Evolutionary conservation across 176 grass and related monocot species (phyloP).

Genomic region (Aegilops umbellulata): DNA sequence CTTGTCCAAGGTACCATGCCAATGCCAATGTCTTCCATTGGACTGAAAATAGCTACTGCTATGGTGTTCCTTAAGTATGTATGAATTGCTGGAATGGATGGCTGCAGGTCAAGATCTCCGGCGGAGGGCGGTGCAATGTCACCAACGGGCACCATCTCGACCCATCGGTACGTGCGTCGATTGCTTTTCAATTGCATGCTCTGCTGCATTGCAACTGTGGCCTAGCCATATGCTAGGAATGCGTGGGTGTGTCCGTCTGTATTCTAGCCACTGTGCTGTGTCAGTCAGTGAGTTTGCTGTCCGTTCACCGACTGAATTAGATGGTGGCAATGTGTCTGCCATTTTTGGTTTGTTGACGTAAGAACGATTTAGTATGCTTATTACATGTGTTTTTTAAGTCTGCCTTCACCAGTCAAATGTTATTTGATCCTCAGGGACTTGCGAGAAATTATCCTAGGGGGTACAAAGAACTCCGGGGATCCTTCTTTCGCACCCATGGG

Average conservation of each 20-base stretch:
- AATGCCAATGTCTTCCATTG: not conserved
- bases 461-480: constrained; percentile 70
- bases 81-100: not conserved
- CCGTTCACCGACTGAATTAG: not conserved
- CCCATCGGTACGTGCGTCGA: constrained; percentile 41
- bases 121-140: constrained; percentile 91
- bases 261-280: not conserved
- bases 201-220: not conserved
- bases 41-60: not conserved
- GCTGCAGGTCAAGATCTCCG: constrained; percentile 79
- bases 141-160: constrained; percentile 88
- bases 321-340: not conserved
- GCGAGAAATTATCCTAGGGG: constrained; percentile 87
- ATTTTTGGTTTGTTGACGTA: not conserved
- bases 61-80: not conserved
- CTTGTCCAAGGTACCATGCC: constrained; percentile 63
- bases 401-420: not conserved
- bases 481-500: constrained; percentile 77
- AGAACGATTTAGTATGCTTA: not conserved
- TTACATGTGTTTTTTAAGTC: not conserved
- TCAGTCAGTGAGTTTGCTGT: not conserved
- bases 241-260: not conserved
- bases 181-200: not conserved
- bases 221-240: not conserved
- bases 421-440: constrained; percentile 34